Base-by-base conservation (phyloP, 345 rosid species). In the Ailanthus altissimus region DNA sequence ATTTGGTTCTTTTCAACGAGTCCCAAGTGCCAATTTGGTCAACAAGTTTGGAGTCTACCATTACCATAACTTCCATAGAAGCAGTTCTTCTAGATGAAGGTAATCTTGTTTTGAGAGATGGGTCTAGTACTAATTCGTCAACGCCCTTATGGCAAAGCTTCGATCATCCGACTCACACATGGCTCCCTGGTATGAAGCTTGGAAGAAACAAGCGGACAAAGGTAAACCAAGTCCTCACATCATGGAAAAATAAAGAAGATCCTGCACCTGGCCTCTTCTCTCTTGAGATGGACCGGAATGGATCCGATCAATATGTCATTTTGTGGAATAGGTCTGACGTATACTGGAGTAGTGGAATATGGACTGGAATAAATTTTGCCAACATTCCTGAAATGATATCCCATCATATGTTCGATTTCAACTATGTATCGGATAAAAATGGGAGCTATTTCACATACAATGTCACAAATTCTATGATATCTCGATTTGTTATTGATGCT, bases 211-310 rank as follows among this genome's bases (percentile, higher is more conserved):
- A 85, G 75, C 75, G 59, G 51, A 85, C 84, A 21, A 76, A 74
- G 0, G 74, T 20, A 40, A 81, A 75, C 68, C 89, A 83, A 61
- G 75, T 59, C 32, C 88, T 94, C 20, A 76, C 81, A 14, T 94
- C 93, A 0, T 94, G 93, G 97, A 92, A 81, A 77, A 92, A 75
- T 78, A 11, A 1, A 0, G 89, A 87, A 5, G 90, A 94, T 74
- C 94, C 97, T 14, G 81, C 94, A 11, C 86, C 87, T 6, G 98
- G 98, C 75, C 88, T 86, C 63, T 94, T 86, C 84, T 88, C 98
- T 54, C 88, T 92, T 5, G 89, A 85, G 86, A 81, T 91, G 4
- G 85, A 86, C 51, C 91, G 88, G 1, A 73, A 75, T 47, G 86
- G 83, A 40, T 81, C 83, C 56, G 88, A 87, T 46, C 85, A 86